A percentile compares a stretch with the other conserved stretches of the same genome.
Evolutionary conservation across 495 filamentous ascomycete genomes (phyloP).

Genomic region (Xylaria castorea): DNA sequence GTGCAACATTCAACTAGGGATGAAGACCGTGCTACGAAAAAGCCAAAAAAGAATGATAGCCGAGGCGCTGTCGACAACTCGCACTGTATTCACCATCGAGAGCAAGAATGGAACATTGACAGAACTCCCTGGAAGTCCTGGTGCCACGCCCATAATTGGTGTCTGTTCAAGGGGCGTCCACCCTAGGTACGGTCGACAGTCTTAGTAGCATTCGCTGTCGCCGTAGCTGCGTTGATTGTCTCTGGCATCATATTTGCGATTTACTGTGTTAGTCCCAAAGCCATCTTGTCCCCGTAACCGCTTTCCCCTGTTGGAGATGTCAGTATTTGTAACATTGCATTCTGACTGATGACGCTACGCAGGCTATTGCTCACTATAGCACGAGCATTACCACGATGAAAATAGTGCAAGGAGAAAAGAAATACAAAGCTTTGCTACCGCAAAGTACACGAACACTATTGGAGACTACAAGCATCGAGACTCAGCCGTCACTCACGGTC

Average conservation of each 20-base stretch:
- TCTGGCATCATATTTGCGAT: conserved; percentile 19
- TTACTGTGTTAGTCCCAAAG: conserved; percentile 5
- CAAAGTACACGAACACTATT: background rate
- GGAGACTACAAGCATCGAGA: background rate
- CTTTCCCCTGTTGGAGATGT: too few species aligned
- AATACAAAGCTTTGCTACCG: background rate
- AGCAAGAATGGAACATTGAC: conserved; percentile 5
- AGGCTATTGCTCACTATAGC: background rate
- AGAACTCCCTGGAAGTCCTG: conserved; percentile 1
- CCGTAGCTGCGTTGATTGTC: background rate
- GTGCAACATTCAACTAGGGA: background rate
- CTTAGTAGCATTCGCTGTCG: background rate
- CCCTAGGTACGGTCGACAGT: conserved; percentile 23
- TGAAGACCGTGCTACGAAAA: background rate
- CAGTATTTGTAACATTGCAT: background rate
- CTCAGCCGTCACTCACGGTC: background rate
- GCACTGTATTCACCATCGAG: background rate
- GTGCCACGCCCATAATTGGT: conserved; percentile 3
- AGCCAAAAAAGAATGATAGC: background rate
- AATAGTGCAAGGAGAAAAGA: background rate
- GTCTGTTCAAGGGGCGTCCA: conserved; percentile 16
- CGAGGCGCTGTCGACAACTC: background rate
- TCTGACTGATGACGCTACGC: background rate
- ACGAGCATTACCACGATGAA: background rate
- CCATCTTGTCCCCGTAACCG: background rate